phyloP scores from a whole-genome alignment of 495 filamentous ascomycete genomes.

The Penicillium herquei region DNA sequence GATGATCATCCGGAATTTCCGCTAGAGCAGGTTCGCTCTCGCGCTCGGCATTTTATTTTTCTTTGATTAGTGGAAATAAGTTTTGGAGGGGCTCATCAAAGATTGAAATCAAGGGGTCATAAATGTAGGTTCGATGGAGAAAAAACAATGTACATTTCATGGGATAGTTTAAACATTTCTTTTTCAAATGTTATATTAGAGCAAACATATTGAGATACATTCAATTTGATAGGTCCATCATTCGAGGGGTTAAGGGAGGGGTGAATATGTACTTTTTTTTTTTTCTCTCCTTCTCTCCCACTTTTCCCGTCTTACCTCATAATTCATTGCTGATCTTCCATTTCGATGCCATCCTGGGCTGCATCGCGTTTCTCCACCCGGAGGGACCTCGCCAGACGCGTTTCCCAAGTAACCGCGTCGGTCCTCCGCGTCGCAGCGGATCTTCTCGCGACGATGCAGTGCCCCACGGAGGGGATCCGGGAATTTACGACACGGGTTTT shows the following conservation, averaged over 20 bases:
- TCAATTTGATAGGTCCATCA: conserved; percentile 1
- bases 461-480: conserved; percentile 24
- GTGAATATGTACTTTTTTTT: neutral
- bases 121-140: neutral
- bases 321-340: conserved; percentile 5
- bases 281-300: neutral
- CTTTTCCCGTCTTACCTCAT: neutral
- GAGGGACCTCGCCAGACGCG: conserved; percentile 22
- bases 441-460: conserved; percentile 21
- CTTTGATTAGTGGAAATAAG: no score
- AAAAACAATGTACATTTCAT: neutral
- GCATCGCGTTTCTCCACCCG: conserved; percentile 14
- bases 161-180: no score
- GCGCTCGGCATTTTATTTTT: neutral
- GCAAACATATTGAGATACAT: neutral
- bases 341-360: conserved; percentile 5
- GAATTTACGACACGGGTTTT: conserved; percentile 14
- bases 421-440: conserved; percentile 25
- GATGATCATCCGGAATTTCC: conserved; percentile 22
- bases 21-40: neutral
- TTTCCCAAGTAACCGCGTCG: conserved; percentile 35
- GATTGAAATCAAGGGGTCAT: neutral
- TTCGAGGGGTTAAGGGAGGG: conserved; percentile 2
- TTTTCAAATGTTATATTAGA: neutral
- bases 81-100: no score